phyloP scores from a whole-genome alignment of 768 basidiomycete genomes.

The Paxillus ammoniavirescens region DNA sequence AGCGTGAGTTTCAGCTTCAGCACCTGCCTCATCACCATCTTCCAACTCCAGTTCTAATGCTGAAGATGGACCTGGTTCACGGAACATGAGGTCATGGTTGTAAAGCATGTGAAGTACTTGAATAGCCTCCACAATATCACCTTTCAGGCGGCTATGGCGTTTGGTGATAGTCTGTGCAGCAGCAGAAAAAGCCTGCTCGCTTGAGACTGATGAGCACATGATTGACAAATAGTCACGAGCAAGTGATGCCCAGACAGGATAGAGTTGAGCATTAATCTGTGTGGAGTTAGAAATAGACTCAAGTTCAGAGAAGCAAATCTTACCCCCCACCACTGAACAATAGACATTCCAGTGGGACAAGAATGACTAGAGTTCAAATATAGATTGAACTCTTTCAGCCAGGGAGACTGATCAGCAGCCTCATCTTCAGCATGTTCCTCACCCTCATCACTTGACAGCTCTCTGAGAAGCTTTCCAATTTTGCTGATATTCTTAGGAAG shows the following conservation, averaged over 20 bases:
- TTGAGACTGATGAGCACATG: conserved; percentile 38
- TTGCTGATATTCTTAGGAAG: conserved; percentile 1
- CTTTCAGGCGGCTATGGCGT: conserved; percentile 32
- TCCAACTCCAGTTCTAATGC: background rate
- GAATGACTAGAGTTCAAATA: conserved; percentile 16
- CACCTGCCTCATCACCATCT: background rate
- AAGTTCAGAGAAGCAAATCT: too few relatives aligned
- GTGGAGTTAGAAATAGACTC: too few relatives aligned
- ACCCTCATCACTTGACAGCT: conserved; percentile 11
- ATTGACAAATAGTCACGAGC: conserved; percentile 37
- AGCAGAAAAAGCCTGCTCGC: conserved; percentile 39
- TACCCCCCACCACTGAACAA: conserved; percentile 37
- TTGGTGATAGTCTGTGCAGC: conserved; percentile 41
- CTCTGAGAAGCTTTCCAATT: background rate
- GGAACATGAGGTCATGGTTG: conserved; percentile 19
- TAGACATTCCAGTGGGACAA: too few relatives aligned
- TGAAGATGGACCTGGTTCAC: background rate
- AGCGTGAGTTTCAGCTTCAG: background rate
- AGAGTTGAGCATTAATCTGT: conserved; percentile 16
- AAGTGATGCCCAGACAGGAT: conserved; percentile 35
- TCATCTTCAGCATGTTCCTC: conserved; percentile 2
- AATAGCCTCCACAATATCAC: conserved; percentile 35
- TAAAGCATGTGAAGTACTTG: conserved; percentile 29
- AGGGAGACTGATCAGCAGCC: conserved; percentile 12
- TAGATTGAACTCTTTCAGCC: conserved; percentile 16